Conservation (phyloP, 1,139 yeast species). For the Lodderomyces jiufengensis region DNA sequence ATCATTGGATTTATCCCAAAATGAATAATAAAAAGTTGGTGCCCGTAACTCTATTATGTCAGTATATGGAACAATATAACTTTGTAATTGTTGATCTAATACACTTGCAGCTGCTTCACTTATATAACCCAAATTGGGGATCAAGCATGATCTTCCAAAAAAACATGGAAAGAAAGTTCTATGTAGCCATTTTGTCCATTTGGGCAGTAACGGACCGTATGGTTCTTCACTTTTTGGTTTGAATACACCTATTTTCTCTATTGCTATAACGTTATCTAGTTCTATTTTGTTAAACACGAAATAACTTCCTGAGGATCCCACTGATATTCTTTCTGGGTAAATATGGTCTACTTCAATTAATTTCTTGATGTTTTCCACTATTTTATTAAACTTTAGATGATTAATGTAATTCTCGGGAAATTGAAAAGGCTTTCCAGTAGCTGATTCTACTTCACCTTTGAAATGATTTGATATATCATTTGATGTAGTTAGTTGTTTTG, state of each 20-base stretch:
- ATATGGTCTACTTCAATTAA: conserved; percentile 21
- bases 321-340: conserved; percentile 52
- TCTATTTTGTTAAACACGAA: conserved; percentile 36
- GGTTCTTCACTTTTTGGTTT: conserved; percentile 84
- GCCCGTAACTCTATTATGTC: conserved; percentile 55
- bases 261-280: conserved; percentile 4
- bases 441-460: conserved; percentile 12
- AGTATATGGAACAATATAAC: conserved; percentile 64
- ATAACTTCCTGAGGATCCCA: conserved; percentile 74
- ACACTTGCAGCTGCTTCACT: conserved; percentile 72
- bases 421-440: conserved; percentile 10
- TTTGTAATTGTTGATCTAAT: conserved; percentile 55
- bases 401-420: conserved; percentile 23
- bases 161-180: conserved; percentile 73
- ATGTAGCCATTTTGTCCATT: conserved; percentile 80
- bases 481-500: conserved; percentile 17
- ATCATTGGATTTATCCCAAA: conserved; percentile 38
- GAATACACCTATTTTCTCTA: conserved; percentile 51
- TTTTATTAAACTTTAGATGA: conserved; percentile 18
- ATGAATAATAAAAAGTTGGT: conserved; percentile 51
- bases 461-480: conserved; percentile 18
- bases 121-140: conserved; percentile 70
- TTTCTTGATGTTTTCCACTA: conserved; percentile 20
- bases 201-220: conserved; percentile 73
- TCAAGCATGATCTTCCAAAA: conserved; percentile 70